These are phyloP conservation scores for Xylariaceae sp. DNA, from an alignment of 2,329 filamentous ascomycete species.

Conservation along the genomic window DNA sequence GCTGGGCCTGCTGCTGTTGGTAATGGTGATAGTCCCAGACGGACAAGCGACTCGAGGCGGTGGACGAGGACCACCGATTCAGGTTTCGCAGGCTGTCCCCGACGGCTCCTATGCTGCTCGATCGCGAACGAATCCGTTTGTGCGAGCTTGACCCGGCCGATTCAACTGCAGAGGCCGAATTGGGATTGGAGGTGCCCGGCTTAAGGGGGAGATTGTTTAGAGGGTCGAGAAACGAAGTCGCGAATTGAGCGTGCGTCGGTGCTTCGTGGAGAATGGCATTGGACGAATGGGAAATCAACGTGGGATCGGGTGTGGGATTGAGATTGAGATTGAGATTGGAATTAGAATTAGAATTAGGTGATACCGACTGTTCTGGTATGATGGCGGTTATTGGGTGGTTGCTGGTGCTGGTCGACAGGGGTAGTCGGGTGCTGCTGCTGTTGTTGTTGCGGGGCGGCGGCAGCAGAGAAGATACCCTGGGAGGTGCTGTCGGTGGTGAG, in stretches of 20 bases:
- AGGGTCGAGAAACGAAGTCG: slow-evolving; percentile 17
- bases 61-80: slow-evolving; percentile 50
- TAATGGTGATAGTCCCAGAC: slow-evolving; percentile 22
- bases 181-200: slow-evolving; percentile 2
- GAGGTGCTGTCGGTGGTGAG: slow-evolving; percentile 11
- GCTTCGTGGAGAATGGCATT: slow-evolving; percentile 11
- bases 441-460: slow-evolving; percentile 15
- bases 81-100: slow-evolving; percentile 43
- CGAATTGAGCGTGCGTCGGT: slow-evolving; percentile 15
- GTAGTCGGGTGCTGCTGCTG: slow-evolving; percentile 4
- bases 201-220: slow-evolving; percentile 4
- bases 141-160: slow-evolving; percentile 1
- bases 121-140: slow-evolving; percentile 19
- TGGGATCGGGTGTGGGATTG: slow-evolving; percentile 3
- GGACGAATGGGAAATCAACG: slow-evolving; percentile 5
- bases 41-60: slow-evolving; percentile 43
- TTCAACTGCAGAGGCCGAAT: slow-evolving; percentile 6
- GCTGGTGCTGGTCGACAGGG: slow-evolving; percentile 8
- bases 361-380: background rate
- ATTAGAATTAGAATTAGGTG: background rate
- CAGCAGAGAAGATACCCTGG: slow-evolving; percentile 17
- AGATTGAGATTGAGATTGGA: slow-evolving; percentile 1
- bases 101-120: slow-evolving; percentile 25
- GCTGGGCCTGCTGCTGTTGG: slow-evolving; percentile 25
- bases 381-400: slow-evolving; percentile 14